Base-by-base conservation (phyloP, 345 rosid genomes). In the Capsella bursapastoris region DNA sequence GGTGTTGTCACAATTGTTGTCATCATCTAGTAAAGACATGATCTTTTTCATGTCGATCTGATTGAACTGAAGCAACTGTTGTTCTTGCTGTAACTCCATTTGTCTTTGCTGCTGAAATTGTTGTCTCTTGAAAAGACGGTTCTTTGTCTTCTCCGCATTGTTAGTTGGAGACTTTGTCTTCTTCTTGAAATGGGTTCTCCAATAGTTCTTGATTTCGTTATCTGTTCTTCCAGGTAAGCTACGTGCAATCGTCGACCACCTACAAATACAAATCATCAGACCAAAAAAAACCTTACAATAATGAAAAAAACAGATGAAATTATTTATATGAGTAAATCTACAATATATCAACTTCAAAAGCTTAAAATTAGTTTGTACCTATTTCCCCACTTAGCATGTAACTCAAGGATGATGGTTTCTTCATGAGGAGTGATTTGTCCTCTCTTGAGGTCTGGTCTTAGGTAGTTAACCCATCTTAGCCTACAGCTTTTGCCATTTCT, bases 401-500 rank as follows among this genome's bases (percentile, higher is more conserved):
- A 79, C 78, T 93, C 98, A 6, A 90, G 80, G 65, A 93, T 93
- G 50, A 90, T 86, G 63, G 81, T 83, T 76, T 90, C 97, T 76
- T 93, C 98, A 48, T 88, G 88, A n/a, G 96, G 96, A 16, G 98
- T 93, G 51, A 93, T 90, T 57, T 86, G 97, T 0, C 98, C 98
- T 55, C 90, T 90, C 86, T 93, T 93, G 32, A 93, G 87, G 82
- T 90, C 98, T 35, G 97, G 98, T 85, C 98, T 90, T 40, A 93
- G 34, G 77, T 93, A 93, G 73, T 93, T 93, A 71, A 93, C 97
- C 98, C 98, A 93, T 75, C 98, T 90, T 82, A 93, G 53, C 59
- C 98, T 89, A 56, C 97, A 93, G 60, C 98, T 93, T 80, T 93
- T 90, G 7, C 98, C 98, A 77, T 93, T 89, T 83, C 97, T 93